These are phyloP conservation scores for Strobilomyces confusus DNA, from an alignment of 768 basidiomycete genomes.

Conservation along the genomic window DNA sequence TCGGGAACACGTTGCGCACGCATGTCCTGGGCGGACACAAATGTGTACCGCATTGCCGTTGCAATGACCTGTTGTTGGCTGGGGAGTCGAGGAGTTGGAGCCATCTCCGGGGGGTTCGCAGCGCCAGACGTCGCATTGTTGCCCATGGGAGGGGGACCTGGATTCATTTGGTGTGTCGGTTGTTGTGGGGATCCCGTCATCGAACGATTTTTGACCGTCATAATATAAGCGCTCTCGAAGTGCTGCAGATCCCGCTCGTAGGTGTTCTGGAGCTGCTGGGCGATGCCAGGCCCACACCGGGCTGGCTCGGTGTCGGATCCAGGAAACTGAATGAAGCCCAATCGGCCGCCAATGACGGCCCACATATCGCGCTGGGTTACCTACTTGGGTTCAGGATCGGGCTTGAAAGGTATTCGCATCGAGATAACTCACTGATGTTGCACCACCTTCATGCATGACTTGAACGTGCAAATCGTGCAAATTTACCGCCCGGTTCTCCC, in stretches of 20 bases:
- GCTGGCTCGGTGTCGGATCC: constrained; percentile 57
- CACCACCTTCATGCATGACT: constrained; percentile 59
- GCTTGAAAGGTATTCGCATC: background rate
- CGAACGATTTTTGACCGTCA: constrained; percentile 32
- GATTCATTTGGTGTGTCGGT: constrained; percentile 13
- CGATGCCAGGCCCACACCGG: constrained; percentile 58
- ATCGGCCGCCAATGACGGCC: constrained; percentile 61
- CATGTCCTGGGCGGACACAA: constrained; percentile 46
- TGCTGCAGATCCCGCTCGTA: constrained; percentile 54
- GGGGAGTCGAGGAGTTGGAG: constrained; percentile 7
- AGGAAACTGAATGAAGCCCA: constrained; percentile 65
- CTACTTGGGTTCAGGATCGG: constrained; percentile 32
- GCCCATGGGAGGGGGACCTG: constrained; percentile 4
- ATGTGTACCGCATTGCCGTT: constrained; percentile 45
- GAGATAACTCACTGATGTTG: constrained; percentile 37
- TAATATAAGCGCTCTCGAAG: constrained; percentile 56
- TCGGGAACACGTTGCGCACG: constrained; percentile 48
- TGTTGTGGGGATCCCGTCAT: constrained; percentile 9
- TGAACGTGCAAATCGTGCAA: constrained; percentile 53
- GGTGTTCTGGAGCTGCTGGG: constrained; percentile 53
- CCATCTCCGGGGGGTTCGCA: constrained; percentile 20
- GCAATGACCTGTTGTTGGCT: constrained; percentile 37
- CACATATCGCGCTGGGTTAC: constrained; percentile 55
- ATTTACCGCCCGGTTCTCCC: constrained; percentile 58
- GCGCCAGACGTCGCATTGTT: constrained; percentile 10